phyloP scores from a whole-genome alignment of 495 filamentous ascomycete species.

The Glonium stellatum region DNA sequence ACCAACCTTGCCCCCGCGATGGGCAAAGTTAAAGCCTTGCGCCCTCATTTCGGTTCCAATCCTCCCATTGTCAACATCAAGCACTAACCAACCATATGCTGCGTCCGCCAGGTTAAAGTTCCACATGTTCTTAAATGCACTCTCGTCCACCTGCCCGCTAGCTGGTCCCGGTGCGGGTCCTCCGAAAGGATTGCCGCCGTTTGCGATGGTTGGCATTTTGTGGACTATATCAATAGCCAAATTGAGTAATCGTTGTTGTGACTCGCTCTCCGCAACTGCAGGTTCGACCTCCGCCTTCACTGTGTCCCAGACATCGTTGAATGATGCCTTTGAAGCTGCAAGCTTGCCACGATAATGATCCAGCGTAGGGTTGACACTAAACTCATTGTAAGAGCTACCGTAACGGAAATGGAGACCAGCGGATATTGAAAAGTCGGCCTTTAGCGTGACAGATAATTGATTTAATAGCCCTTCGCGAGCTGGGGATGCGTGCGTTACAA shows the following conservation, averaged over 20 bases:
- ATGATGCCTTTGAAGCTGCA: slow-evolving; percentile 96
- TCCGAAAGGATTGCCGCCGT: slow-evolving; percentile 93
- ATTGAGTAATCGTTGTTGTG: slow-evolving; percentile 80
- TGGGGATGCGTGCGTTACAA: slow-evolving; percentile 95
- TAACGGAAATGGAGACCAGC: slow-evolving; percentile 98
- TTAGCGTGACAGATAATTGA: slow-evolving; percentile 94
- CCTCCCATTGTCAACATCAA: slow-evolving; percentile 87
- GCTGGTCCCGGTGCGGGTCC: slow-evolving; percentile 68
- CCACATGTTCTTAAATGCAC: slow-evolving; percentile 99
- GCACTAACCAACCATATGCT: slow-evolving; percentile 89
- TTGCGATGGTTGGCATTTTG: slow-evolving; percentile 92
- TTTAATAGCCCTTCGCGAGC: slow-evolving; percentile 96
- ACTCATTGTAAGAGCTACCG: slow-evolving; percentile 98
- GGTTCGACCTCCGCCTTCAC: slow-evolving; percentile 92
- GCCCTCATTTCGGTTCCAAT: slow-evolving; percentile 98
- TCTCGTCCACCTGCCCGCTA: slow-evolving; percentile 91
- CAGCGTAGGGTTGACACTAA: slow-evolving; percentile 95
- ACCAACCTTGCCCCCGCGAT: slow-evolving; percentile 59
- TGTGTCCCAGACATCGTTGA: slow-evolving; percentile 99
- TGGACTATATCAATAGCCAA: slow-evolving; percentile 86
- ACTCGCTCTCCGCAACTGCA: slow-evolving; percentile 84
- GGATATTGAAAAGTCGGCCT: slow-evolving; percentile 97
- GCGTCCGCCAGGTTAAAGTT: slow-evolving; percentile 99
- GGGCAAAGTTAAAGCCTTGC: slow-evolving; percentile 98
- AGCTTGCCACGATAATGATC: slow-evolving; percentile 99